phyloP scores from a whole-genome alignment of 139 green algal species.

The Coccomyxa sp. region DNA sequence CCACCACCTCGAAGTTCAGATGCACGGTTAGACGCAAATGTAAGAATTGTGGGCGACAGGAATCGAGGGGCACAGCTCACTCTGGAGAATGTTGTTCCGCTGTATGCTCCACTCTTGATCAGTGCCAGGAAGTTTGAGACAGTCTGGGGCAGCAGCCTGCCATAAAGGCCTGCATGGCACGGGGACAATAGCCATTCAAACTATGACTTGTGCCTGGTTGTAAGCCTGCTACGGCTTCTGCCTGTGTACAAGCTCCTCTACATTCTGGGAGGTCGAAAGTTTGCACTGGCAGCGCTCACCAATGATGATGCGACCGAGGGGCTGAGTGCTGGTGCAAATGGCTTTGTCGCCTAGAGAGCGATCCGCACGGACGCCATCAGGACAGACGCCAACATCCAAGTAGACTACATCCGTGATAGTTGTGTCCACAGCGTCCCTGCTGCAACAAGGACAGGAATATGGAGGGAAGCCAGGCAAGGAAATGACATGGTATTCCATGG shows the following conservation, averaged over 20 bases:
- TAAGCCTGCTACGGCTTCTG: neutral
- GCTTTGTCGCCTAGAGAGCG: neutral
- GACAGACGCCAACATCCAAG: constrained; percentile 25
- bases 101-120: neutral
- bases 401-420: constrained; percentile 33
- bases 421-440: constrained; percentile 6
- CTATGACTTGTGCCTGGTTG: neutral
- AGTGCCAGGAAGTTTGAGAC: neutral
- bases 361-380: neutral
- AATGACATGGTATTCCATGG: too few relatives aligned
- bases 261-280: neutral
- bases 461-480: neutral
- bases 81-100: neutral
- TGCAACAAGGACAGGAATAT: neutral
- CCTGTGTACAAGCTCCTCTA: neutral
- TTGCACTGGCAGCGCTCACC: neutral
- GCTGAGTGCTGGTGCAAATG: neutral
- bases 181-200: neutral
- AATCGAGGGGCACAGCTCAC: neutral
- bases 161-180: neutral
- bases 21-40: neutral
- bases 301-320: neutral
- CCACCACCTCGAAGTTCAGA: too few relatives aligned
- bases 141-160: neutral
- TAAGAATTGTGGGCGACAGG: neutral